These are phyloP conservation scores for Crithidia expoeki DNA, from an alignment of 208 protist species.

Conservation along the genomic window DNA sequence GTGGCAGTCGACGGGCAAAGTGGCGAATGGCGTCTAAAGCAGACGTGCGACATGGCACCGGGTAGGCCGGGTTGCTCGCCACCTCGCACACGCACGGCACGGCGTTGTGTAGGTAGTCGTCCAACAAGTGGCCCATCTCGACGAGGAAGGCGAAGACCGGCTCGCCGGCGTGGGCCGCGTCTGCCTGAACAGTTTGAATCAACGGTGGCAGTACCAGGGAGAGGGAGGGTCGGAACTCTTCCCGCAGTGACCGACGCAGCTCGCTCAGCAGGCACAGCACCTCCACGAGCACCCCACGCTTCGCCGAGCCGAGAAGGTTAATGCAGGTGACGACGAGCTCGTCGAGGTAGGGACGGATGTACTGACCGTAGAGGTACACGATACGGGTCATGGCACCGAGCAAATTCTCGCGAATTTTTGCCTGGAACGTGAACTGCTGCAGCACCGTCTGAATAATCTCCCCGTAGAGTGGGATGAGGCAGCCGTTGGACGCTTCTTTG, in stretches of 20 bases:
- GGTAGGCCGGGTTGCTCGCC: slow-evolving; percentile 57
- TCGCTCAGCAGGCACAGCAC: slow-evolving; percentile 73
- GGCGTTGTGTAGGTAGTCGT: slow-evolving; percentile 80
- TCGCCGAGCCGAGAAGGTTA: slow-evolving; percentile 55
- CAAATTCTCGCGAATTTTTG: slow-evolving; percentile 70
- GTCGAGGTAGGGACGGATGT: slow-evolving; percentile 74
- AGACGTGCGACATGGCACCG: slow-evolving; percentile 53
- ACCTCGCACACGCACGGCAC: slow-evolving; percentile 85
- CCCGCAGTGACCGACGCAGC: slow-evolving; percentile 69
- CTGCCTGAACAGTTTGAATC: slow-evolving; percentile 60
- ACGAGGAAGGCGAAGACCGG: slow-evolving; percentile 81
- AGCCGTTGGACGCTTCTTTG: slow-evolving; percentile 53
- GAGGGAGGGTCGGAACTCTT: slow-evolving; percentile 86
- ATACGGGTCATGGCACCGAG: slow-evolving; percentile 64
- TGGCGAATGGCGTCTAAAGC: slow-evolving; percentile 70
- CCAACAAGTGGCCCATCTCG: slow-evolving; percentile 74
- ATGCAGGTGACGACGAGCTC: slow-evolving; percentile 61
- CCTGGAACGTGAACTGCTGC: slow-evolving; percentile 55
- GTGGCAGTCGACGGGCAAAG: slow-evolving; percentile 72
- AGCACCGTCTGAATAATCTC: slow-evolving; percentile 74
- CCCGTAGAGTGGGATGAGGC: slow-evolving; percentile 55
- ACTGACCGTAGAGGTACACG: slow-evolving; percentile 57
- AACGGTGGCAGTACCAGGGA: slow-evolving; percentile 73
- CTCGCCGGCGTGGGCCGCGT: slow-evolving; percentile 53
- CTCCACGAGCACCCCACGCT: slow-evolving; percentile 68